Conservation (phyloP, 2,329 filamentous ascomycete genomes). For the Talaromyces sp. region DNA sequence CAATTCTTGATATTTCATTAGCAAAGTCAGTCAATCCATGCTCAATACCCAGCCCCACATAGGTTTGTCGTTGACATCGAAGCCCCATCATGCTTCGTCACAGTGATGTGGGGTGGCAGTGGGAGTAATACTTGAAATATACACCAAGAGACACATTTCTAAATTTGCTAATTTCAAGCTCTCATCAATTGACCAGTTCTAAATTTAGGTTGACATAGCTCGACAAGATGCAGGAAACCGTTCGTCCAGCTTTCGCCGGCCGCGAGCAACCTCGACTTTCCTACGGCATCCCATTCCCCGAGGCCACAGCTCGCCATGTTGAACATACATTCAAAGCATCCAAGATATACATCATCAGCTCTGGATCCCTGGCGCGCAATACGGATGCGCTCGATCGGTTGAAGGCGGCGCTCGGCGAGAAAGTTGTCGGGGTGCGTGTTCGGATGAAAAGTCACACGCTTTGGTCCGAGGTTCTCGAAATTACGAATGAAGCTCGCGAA, state of each 20-base stretch:
- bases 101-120: background rate
- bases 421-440: slow-evolving; percentile 40
- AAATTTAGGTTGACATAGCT: background rate
- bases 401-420: slow-evolving; percentile 32
- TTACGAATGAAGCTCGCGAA: slow-evolving; percentile 36
- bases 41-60: background rate
- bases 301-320: slow-evolving; percentile 43
- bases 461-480: slow-evolving; percentile 48
- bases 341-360: slow-evolving; percentile 49
- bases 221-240: slow-evolving; percentile 21
- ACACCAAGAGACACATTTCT: background rate
- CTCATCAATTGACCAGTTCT: background rate
- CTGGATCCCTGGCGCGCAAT: slow-evolving; percentile 43
- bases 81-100: background rate
- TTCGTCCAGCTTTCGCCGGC: slow-evolving; percentile 32
- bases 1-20: background rate
- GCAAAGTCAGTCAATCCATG: too few relatives aligned
- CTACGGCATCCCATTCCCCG: slow-evolving; percentile 43
- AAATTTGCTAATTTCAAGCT: background rate
- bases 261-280: slow-evolving; percentile 39
- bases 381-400: slow-evolving; percentile 43
- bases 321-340: slow-evolving; percentile 39
- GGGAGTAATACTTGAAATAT: background rate
- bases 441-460: slow-evolving; percentile 53
- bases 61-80: background rate